Conservation (phyloP, 768 basidiomycete species). For the Russula abietina region DNA sequence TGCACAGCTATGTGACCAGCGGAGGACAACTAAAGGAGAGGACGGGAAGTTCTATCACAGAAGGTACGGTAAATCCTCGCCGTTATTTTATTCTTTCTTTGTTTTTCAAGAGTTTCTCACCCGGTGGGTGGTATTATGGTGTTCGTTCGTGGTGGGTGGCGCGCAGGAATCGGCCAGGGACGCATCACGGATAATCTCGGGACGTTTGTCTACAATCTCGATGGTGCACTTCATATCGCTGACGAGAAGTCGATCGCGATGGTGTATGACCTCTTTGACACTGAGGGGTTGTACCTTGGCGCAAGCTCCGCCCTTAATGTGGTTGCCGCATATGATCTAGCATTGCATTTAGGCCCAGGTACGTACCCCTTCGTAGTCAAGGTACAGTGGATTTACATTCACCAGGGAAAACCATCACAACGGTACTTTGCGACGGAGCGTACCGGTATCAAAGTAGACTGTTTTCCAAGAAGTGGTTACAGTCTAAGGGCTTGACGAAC, state of each 20-base stretch:
- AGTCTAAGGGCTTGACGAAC: slow-evolving; percentile 65
- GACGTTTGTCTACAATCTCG: slow-evolving; percentile 69
- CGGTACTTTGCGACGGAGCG: slow-evolving; percentile 91
- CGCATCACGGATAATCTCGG: slow-evolving; percentile 88
- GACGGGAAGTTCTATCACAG: slow-evolving; percentile 83
- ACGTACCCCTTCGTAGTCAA: slow-evolving; percentile 5
- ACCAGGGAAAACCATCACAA: slow-evolving; percentile 76
- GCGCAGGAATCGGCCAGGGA: slow-evolving; percentile 90
- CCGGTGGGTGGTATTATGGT: no score
- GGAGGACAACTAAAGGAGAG: slow-evolving; percentile 75
- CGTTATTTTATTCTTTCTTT: neutral
- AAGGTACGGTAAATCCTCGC: slow-evolving; percentile 48
- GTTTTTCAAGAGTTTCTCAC: neutral
- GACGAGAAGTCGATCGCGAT: slow-evolving; percentile 89
- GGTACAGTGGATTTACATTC: neutral
- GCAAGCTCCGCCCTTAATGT: slow-evolving; percentile 94
- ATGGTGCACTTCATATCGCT: slow-evolving; percentile 79
- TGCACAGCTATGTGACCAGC: slow-evolving; percentile 75
- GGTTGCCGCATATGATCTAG: slow-evolving; percentile 87
- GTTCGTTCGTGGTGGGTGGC: neutral
- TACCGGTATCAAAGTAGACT: slow-evolving; percentile 95
- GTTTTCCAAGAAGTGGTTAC: slow-evolving; percentile 91
- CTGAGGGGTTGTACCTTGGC: slow-evolving; percentile 91
- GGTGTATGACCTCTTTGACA: slow-evolving; percentile 88
- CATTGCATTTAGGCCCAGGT: slow-evolving; percentile 80